Evolutionary conservation across 208 protist species (phyloP), one percentile per base, ranked within the genome.

Genomic region (Leishmania amazonensis): DNA sequence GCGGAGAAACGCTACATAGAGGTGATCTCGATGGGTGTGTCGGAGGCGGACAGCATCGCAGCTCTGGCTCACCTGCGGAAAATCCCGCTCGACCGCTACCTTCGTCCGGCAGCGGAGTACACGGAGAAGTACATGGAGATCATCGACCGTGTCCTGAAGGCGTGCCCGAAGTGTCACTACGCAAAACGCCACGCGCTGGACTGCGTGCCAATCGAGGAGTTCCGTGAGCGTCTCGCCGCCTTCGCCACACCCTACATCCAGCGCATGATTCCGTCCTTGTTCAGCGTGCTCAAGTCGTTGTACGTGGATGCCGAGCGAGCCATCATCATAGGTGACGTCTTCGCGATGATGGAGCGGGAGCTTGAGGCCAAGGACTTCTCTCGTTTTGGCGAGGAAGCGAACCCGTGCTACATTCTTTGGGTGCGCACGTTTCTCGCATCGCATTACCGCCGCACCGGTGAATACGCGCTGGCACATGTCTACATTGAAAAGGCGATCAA

Each of bases 211-310:
- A 87, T 96, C 45, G 94, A 88, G 24, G 64, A 89, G 21, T 96
- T 98, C 84, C 80, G 79, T 80, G 84, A 87, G 70, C 81, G 83
- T 31, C 80, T 97, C 15, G 74, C 79, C 54, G 79, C 82, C 15
- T 97, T 95, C 77, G 84, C 88, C 6, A 78, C 80, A 71, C 70
- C 76, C 62, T 96, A 91, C 87, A 90, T 99, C 62, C 76, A 79
- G 8, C 98, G 97, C 79, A 95, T 96, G 83, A 96, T 99, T 65
- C 97, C 98, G 68, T 99, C 98, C 15, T 87, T 99, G 9, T 98
- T 98, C 81, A 96, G 90, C 80, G 93, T 94, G 35, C 82, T 99
- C 64, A 99, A 99, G 88, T 93, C 90, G 4, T 87, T 99, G 28
- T 99, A 99, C 92, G 64, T 53, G 31, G 83, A 90, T 78, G n/a